These are phyloP conservation scores for Melastoma candidum DNA, from an alignment of 441 rosid genomes.

Conservation along the genomic window DNA sequence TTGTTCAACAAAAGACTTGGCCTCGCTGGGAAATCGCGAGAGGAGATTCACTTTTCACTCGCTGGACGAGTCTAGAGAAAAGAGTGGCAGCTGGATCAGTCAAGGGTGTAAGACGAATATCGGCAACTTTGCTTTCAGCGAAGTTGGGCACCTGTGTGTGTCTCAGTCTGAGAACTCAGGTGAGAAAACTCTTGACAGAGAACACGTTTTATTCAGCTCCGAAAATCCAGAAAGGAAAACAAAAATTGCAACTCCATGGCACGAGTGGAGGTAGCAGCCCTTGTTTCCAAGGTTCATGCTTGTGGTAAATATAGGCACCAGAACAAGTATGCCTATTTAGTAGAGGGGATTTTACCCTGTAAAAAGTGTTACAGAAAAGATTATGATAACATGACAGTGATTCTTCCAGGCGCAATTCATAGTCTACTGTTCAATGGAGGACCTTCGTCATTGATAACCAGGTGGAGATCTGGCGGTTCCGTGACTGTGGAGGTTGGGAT, in stretches of 20 bases:
- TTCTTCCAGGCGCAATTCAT: constrained; percentile 75
- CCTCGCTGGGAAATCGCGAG: constrained; percentile 28
- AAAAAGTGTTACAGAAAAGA: constrained; percentile 16
- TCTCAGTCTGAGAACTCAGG: constrained; percentile 18
- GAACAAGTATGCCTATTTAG: constrained; percentile 10
- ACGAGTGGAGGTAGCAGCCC: constrained; percentile 62
- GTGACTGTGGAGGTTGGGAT: constrained; percentile 99
- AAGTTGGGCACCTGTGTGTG: constrained; percentile 51
- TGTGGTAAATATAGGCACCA: neutral
- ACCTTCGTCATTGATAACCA: constrained; percentile 52
- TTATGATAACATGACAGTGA: constrained; percentile 25
- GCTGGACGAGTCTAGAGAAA: constrained; percentile 54
- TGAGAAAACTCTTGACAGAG: constrained; percentile 23
- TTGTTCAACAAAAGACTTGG: constrained; percentile 34
- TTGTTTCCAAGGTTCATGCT: constrained; percentile 31
- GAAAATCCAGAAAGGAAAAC: constrained; percentile 28
- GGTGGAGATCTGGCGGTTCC: constrained; percentile 68
- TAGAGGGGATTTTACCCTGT: constrained; percentile 5
- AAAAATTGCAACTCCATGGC: constrained; percentile 16
- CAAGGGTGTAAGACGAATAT: constrained; percentile 51
- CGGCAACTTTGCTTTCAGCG: constrained; percentile 37
- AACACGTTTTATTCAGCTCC: constrained; percentile 48
- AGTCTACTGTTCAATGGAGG: constrained; percentile 44
- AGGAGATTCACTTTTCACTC: constrained; percentile 51
- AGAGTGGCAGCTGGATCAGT: constrained; percentile 55